Base-by-base conservation (phyloP, 2,329 filamentous ascomycete species). In the Fusarium xylarioides region DNA sequence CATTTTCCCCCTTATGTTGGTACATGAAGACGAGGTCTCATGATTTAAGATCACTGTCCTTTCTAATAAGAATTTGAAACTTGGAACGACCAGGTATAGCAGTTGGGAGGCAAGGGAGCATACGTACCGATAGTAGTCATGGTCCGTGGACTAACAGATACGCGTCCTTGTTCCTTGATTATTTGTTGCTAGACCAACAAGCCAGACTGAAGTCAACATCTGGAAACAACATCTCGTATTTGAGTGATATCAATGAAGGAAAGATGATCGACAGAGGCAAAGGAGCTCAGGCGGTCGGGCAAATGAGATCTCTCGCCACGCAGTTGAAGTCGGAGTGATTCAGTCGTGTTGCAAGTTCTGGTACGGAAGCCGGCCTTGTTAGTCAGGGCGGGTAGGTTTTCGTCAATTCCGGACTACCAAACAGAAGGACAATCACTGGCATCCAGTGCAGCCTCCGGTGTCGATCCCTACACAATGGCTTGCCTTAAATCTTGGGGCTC, bases 401-500 rank as follows among this genome's bases (percentile, higher is more conserved):
- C 38, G 34, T 58, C 34, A 50, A 47, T 40, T 55, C 34, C 46
- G 54, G 47, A 44, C 46, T 43, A 43, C 47, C 46, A 34, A 47
- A 53, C 32, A 60, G 63, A 43, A n/a, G 53, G 57, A 60, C 47
- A 63, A 53, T 60, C 44, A 57, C 57, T 63, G 32, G 53, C 73
- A 55, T 55, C 67, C 63, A 58, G 68, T 61, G 44, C 65, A 73
- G 73, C 67, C 60, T 73, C 66, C n/a, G 37, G 38, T 68, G 70
- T 63, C 65, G 76, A 78, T 77, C 75, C 61, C 63, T 71, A 57
- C 66, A 63, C 55, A 52, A 72, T 71, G 56, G 63, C 61, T 72
- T 74, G 71, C 52, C 62, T 76, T 71, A 58, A 76, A 71, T 76
- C 66, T 70, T 71, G 64, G 71, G 70, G 62, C 68, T 73, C 64